Conservation (phyloP, 768 basidiomycete species). For the Lactifluus echinatus region DNA sequence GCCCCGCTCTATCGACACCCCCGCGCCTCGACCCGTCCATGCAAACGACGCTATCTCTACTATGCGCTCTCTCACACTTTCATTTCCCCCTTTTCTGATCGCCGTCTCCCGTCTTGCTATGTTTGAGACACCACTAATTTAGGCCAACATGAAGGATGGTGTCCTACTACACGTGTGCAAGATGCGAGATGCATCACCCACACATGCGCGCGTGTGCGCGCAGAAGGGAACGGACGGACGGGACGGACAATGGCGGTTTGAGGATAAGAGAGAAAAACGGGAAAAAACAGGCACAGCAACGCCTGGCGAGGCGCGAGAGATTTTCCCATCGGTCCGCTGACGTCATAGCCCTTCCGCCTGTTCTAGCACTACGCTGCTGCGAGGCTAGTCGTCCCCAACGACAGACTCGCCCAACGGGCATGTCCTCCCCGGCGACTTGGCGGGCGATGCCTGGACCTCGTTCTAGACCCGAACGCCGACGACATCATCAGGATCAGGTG, state of each 20-base stretch:
- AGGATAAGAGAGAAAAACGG: neutral
- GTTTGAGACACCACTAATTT: neutral
- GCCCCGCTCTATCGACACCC: slow-evolving; percentile 17
- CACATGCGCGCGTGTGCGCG: neutral
- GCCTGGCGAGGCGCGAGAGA: neutral
- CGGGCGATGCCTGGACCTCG: neutral
- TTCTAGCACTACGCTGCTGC: too few relatives aligned
- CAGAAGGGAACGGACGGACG: neutral
- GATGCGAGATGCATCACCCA: neutral
- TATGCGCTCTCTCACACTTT: neutral
- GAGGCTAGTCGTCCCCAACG: neutral
- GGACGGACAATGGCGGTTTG: neutral
- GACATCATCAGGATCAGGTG: neutral
- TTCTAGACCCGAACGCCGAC: neutral
- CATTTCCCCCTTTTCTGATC: neutral
- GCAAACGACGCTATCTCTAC: neutral
- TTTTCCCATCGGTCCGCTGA: neutral
- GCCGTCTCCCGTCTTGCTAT: neutral
- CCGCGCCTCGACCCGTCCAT: slow-evolving; percentile 14
- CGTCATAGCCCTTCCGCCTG: neutral
- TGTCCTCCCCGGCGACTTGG: neutral
- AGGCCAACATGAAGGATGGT: neutral
- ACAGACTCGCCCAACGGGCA: too few relatives aligned
- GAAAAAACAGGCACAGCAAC: neutral
- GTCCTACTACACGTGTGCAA: neutral